Percentiles rank a stretch among this genome's conserved stretches.
Conservation (phyloP, 2,329 filamentous ascomycete genomes). For the Didymella keratinophila region DNA sequence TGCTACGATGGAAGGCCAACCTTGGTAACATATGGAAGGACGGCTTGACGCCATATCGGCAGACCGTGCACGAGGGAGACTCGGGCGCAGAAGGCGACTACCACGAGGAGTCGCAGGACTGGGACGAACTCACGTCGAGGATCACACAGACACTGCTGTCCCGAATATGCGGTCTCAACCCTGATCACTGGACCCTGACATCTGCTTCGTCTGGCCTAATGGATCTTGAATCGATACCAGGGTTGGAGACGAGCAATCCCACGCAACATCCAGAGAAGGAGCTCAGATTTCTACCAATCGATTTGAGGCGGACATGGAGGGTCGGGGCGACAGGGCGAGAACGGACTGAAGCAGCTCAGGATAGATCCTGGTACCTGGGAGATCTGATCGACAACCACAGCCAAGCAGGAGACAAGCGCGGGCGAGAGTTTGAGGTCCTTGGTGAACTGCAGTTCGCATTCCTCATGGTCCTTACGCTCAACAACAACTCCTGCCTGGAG, state of each 20-base stretch:
- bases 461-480: slow-evolving; percentile 68
- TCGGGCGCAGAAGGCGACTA: slow-evolving; percentile 40
- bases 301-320: slow-evolving; percentile 69
- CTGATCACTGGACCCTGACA: slow-evolving; percentile 63
- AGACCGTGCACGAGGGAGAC: slow-evolving; percentile 48
- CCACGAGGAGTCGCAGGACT: slow-evolving; percentile 59
- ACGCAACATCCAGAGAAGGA: slow-evolving; percentile 47
- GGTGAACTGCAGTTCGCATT: slow-evolving; percentile 71
- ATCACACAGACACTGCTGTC: slow-evolving; percentile 60
- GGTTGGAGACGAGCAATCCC: slow-evolving; percentile 53
- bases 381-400: slow-evolving; percentile 59
- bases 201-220: slow-evolving; percentile 64
- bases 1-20: slow-evolving; percentile 62
- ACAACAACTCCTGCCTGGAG: slow-evolving; percentile 71
- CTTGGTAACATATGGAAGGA: slow-evolving; percentile 64
- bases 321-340: slow-evolving; percentile 67
- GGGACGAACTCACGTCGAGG: slow-evolving; percentile 60
- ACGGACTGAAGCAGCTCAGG: slow-evolving; percentile 68
- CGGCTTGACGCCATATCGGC: slow-evolving; percentile 58
- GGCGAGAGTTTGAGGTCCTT: slow-evolving; percentile 51
- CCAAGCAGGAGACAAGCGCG: slow-evolving; percentile 36
- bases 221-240: slow-evolving; percentile 68
- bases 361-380: slow-evolving; percentile 68
- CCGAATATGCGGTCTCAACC: slow-evolving; percentile 58
- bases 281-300: slow-evolving; percentile 64